Evolutionary conservation across 306 rosid genomes (phyloP), one percentile per base, ranked within the genome.

Genomic region (Cicer bijugum): DNA sequence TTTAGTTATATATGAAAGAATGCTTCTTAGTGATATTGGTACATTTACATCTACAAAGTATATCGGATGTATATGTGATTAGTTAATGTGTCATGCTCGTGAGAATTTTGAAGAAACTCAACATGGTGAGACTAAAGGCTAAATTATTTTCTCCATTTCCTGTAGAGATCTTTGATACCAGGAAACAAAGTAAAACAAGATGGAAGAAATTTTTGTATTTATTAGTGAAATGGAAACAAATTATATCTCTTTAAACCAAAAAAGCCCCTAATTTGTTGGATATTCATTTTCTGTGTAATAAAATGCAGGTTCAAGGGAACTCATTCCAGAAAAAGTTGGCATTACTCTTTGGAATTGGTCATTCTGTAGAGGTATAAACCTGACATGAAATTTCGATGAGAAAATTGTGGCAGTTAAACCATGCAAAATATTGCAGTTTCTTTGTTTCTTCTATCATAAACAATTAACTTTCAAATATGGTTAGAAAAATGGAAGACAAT

Each of bases 311-410:
- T 85, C 97, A 88, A 59, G 99, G 99, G 77, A 95, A 95, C 86
- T 95, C 99, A 6, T 95, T 95, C 88, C 96, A 84, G 82, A 95
- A 95, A 88, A 95, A 95, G 88, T 80, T 87, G 69, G 60, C 96
- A 8, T 65, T 86, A 55, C 78, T 95, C 78, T 92, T 95, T 72
- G 99, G 97, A 55, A 71, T 88, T 86, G 96, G 97, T 75, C 96
- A 86, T 80, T 78, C 86, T 55, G 86, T 85, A 48, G 99, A 91
- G 93, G 99, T 95, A 88, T 62, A 58, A 20, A 9, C 78, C 58
- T 75, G 60, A 68, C 39, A 71, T 76, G 33, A 9, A 56, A 42
- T 50, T 67, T 67, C 60, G 67, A n/a, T 9, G 39, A 53, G 33
- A 64, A 42, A 43, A 9, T 59, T 71, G n/a, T 44, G 16, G 45